Percentiles rank a stretch among this genome's conserved stretches.
These are phyloP conservation scores for Trichodelitschia bisporula DNA, from an alignment of 495 filamentous ascomycete genomes.

Conservation along the genomic window DNA sequence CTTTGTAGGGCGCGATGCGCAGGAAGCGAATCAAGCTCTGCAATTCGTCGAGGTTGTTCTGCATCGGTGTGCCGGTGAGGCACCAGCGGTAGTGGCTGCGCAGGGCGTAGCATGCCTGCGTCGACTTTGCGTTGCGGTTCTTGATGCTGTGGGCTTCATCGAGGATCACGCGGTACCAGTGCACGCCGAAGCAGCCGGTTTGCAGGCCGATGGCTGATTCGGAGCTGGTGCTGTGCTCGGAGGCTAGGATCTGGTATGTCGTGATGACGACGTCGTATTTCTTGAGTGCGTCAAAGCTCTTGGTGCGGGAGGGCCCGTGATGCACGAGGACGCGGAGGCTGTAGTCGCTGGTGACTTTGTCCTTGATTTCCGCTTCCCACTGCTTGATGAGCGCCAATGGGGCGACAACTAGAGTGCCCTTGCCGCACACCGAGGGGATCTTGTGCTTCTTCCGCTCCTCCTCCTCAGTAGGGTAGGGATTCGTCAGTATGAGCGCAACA, in stretches of 20 bases:
- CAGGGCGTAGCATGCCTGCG: slow-evolving; percentile 64
- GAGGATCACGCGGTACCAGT: slow-evolving; percentile 88
- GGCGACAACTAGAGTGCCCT: slow-evolving; percentile 76
- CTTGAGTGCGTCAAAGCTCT: slow-evolving; percentile 44
- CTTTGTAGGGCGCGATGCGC: slow-evolving; percentile 71
- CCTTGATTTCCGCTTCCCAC: slow-evolving; percentile 81
- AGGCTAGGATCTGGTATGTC: slow-evolving; percentile 83
- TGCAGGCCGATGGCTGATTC: slow-evolving; percentile 28
- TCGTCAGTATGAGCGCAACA: slow-evolving; percentile 57
- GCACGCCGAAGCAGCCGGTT: slow-evolving; percentile 64
- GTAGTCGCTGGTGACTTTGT: slow-evolving; percentile 43
- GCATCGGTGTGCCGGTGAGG: slow-evolving; percentile 83
- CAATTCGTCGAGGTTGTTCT: slow-evolving; percentile 94
- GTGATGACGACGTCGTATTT: slow-evolving; percentile 92
- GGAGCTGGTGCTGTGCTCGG: slow-evolving; percentile 50
- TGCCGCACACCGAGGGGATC: slow-evolving; percentile 35
- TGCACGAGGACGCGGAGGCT: slow-evolving; percentile 61
- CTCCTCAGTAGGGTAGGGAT: slow-evolving; percentile 37
- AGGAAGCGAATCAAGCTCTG: slow-evolving; percentile 84
- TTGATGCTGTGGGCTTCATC: slow-evolving; percentile 98
- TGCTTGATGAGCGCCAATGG: slow-evolving; percentile 88
- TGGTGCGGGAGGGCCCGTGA: slow-evolving; percentile 67
- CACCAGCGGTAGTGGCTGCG: slow-evolving; percentile 80
- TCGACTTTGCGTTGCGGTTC: slow-evolving; percentile 86
- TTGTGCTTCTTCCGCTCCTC: slow-evolving; percentile 21